Evolutionary conservation across 2,329 filamentous ascomycete genomes (phyloP), one percentile per base, ranked within the genome.

Genomic region (Aciculosporium take): DNA sequence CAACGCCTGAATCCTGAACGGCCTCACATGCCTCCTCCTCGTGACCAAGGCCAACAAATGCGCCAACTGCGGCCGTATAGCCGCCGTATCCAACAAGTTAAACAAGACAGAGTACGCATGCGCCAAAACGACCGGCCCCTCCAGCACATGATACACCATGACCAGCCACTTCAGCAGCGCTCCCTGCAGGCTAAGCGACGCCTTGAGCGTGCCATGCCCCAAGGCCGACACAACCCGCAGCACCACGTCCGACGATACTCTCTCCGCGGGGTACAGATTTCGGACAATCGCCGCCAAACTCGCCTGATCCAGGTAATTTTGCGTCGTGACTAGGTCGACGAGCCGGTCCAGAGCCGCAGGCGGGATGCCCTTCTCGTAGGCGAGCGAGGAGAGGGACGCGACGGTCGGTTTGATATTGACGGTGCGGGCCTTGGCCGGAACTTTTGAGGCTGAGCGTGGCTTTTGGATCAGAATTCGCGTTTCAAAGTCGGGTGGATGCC

Each of bases 1-100:
- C 76, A 93, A 64, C 33, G 76, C 67, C 54, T 93, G 84, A 44
- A 94, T 88, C 44, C 86, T 73, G 55, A 86, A 88, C 2, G 84
- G 84, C 48, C 81, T 79, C 34, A 94, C 85, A 60, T 94, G 85
- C 54, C 79, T 85, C 42, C 86, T 76, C 42, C 84, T 70, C 35
- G 86, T 93, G 36, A 89, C 76, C 24, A 89, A 60, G 3, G 83
- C 85, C 18, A 94, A 67, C 28, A 94, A 60, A 61, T 93, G 84
- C 53, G 84, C 88, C 38, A 91, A 56, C 46, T 72, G 67, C 9
- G 73, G 65, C 43, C 83, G 72, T 45, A 87, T 73, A 44, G 77
- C 81, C 39, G 84, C 80, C 52, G 84, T 89, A 53, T 93, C 84
- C 5, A 94, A 69, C 48, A 89, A 66, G 48, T 84, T 84, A 56